Percentiles rank a stretch among this genome's conserved stretches.
Conservation (phyloP, 2,329 filamentous ascomycete species). For the Hymenoscyphus albidus region DNA sequence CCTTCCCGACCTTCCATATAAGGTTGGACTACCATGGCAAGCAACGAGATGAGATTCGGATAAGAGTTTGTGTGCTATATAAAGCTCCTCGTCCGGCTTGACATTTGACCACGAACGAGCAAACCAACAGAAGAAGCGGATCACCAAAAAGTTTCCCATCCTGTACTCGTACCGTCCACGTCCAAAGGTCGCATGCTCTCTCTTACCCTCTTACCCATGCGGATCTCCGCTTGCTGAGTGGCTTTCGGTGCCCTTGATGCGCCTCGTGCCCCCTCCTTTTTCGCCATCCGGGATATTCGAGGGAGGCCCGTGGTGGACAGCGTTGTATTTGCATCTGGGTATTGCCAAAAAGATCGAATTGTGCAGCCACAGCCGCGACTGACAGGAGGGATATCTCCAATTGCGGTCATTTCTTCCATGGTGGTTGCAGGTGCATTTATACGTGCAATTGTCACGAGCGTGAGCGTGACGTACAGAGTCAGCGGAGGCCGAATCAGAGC, state of each 20-base stretch:
- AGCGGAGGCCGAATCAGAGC: neutral
- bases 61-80: neutral
- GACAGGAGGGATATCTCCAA: neutral
- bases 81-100: neutral
- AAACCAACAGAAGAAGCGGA: neutral
- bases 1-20: constrained; percentile 4
- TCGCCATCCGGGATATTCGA: constrained; percentile 1
- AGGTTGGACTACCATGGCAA: neutral
- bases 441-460: neutral
- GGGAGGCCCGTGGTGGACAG: neutral
- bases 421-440: neutral
- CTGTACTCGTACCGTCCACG: neutral
- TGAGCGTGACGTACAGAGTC: neutral
- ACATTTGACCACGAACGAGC: neutral
- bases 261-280: neutral
- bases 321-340: neutral
- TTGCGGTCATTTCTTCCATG: neutral
- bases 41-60: neutral
- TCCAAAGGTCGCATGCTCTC: neutral
- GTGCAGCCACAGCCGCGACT: neutral
- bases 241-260: neutral
- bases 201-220: neutral
- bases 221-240: neutral
- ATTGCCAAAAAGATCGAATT: constrained; percentile 2
- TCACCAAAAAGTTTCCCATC: neutral